Base-by-base conservation (phyloP, 768 basidiomycete species). In the Ephemerocybe angulata region DNA sequence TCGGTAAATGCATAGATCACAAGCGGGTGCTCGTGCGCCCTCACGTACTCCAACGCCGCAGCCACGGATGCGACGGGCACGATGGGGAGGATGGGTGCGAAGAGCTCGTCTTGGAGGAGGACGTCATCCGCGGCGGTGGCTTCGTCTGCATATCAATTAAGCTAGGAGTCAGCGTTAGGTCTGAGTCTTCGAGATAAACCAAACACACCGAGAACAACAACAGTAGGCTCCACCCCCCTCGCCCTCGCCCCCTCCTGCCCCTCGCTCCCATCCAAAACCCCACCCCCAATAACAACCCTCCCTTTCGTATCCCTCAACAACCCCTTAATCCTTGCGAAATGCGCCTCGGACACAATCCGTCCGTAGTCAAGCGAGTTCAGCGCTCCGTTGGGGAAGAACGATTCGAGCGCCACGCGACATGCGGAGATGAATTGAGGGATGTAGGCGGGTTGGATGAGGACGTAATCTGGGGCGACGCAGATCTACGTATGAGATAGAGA, bases 11-110 rank as follows among this genome's bases (percentile, higher is more conserved):
- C 74, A 58, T 90, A 89, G 22, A 88, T 38, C 3, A 82, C 81
- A 4, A 90, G 74, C 1, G 88, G 81, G 54, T 80, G 75, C 33
- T 79, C 75, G 19, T 85, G 73, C 3, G 69, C 65, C 43, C 78
- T 79, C 40, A 88, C 66, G 60, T 82, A 82, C 1, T 74, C 71
- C 33, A 87, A 71, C 0, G 83, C 87, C 21, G 81, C 79, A 2
- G 82, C 74, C 6, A 86, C 51, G 50, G 66, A 71, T 29, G 83
- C 78, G 0, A 90, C 77, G 0, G 81, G 70, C 12, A 89, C 61
- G 42, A 91, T 73, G 0, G 88, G 82, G 5, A 90, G 62, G 22
- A 90, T 65, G 0, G 89, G 88, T 0, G 87, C 89, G 59, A 91
- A 91, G 2, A 89, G 65, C 64, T 90, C 89, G 83, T 81, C 82